Conservation (phyloP, 106 monocot species). For the Narthecium ossifragum region DNA sequence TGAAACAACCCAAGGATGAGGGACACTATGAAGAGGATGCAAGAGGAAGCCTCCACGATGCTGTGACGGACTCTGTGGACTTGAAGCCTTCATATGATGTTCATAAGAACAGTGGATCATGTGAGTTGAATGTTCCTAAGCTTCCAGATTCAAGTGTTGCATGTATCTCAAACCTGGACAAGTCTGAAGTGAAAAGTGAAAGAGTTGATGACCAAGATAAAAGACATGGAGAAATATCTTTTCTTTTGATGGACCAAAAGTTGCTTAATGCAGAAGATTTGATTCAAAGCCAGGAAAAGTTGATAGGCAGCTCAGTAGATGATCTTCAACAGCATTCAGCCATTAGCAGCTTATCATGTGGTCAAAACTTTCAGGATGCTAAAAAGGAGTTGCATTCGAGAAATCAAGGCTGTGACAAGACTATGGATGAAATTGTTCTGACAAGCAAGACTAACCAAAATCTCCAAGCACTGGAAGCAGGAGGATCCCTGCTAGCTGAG, state of each 20-base stretch:
- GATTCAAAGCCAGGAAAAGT: constrained; percentile 3
- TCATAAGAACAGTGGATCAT: neutral
- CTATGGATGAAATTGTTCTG: neutral
- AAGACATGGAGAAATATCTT: constrained; percentile 1
- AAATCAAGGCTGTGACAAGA: constrained; percentile 5
- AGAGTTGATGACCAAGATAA: constrained; percentile 3
- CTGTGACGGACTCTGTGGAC: constrained; percentile 15
- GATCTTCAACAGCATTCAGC: constrained; percentile 10
- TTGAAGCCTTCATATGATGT: constrained; percentile 7
- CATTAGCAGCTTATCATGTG: constrained; percentile 4
- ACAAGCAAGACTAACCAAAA: constrained; percentile 8
- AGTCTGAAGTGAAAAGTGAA: constrained; percentile 23
- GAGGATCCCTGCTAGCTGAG: neutral
- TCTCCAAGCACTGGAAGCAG: constrained; percentile 9
- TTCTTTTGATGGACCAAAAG: constrained; percentile 1
- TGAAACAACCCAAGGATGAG: constrained; percentile 39
- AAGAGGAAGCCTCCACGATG: constrained; percentile 14
- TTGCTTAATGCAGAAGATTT: constrained; percentile 1
- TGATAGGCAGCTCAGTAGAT: constrained; percentile 2
- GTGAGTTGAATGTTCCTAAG: neutral
- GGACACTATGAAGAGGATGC: constrained; percentile 10
- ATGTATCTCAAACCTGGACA: constrained; percentile 15
- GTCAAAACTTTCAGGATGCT: constrained; percentile 9
- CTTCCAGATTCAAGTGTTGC: constrained; percentile 14
- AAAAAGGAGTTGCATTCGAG: constrained; percentile 9